These are phyloP conservation scores for Acephala macrosclerotiorum DNA, from an alignment of 2,329 filamentous ascomycete genomes.

Conservation along the genomic window DNA sequence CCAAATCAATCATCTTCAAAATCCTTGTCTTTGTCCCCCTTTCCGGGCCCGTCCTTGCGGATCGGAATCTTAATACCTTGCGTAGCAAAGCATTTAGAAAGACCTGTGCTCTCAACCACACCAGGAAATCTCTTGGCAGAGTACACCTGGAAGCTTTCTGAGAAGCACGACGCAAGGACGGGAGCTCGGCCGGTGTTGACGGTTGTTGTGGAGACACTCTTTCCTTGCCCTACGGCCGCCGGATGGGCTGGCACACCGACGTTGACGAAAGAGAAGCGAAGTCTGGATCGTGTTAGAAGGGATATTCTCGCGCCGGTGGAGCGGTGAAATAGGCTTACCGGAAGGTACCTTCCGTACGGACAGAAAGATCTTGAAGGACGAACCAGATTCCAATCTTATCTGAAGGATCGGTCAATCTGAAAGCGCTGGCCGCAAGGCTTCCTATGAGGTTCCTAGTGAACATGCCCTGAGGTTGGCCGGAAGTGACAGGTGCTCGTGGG, in stretches of 20 bases:
- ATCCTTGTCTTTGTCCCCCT: constrained; percentile 39
- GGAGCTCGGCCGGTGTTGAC: constrained; percentile 81
- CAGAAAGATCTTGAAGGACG: constrained; percentile 92
- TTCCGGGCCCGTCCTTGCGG: constrained; percentile 74
- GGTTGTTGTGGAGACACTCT: constrained; percentile 44
- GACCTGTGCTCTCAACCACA: constrained; percentile 88
- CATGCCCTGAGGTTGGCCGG: constrained; percentile 73
- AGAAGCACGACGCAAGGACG: constrained; percentile 85
- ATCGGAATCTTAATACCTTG: constrained; percentile 99
- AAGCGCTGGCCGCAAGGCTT: constrained; percentile 87
- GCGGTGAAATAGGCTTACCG: constrained; percentile 61
- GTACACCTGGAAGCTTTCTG: constrained; percentile 89
- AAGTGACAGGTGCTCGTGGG: constrained; percentile 33
- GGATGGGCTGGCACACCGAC: constrained; percentile 62
- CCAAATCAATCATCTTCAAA: constrained; percentile 37
- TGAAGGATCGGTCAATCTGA: constrained; percentile 78
- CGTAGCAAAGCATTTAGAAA: constrained; percentile 91
- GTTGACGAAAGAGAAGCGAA: constrained; percentile 82
- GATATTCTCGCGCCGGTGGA: not conserved
- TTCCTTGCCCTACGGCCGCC: constrained; percentile 40
- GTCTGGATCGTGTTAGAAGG: constrained; percentile 47
- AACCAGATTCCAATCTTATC: constrained; percentile 95
- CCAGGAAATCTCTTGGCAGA: constrained; percentile 98
- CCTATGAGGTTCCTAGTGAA: constrained; percentile 96
- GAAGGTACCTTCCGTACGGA: constrained; percentile 90